Percentiles rank a stretch among this genome's conserved stretches.
These are phyloP conservation scores for Volvox africanus DNA, from an alignment of 139 green algal genomes.

Conservation along the genomic window DNA sequence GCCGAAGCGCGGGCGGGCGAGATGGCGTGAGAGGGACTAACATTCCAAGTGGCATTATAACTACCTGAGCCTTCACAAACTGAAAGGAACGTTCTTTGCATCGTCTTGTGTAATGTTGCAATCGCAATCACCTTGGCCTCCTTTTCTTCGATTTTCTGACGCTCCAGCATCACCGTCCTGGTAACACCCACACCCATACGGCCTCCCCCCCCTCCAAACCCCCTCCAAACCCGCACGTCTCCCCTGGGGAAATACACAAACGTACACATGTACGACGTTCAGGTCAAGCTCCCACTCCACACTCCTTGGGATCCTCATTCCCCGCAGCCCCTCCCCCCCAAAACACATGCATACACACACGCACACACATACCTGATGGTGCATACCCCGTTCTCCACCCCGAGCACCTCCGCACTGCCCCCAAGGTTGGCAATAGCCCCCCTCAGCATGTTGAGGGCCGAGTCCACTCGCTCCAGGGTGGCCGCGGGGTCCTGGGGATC, in stretches of 20 bases:
- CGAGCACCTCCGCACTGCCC: slow-evolving; percentile 81
- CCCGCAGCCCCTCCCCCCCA: neutral
- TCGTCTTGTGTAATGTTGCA: no score
- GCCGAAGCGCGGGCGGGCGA: no score
- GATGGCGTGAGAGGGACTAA: no score
- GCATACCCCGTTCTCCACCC: slow-evolving; percentile 67
- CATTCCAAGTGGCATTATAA: no score
- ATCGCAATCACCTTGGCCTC: no score
- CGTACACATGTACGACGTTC: neutral
- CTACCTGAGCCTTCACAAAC: no score
- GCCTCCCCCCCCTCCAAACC: no score
- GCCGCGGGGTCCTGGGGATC: slow-evolving; percentile 68
- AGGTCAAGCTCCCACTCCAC: neutral
- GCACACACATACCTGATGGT: slow-evolving; percentile 54
- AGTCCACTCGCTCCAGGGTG: slow-evolving; percentile 74
- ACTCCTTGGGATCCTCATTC: neutral
- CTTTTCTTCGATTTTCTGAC: no score
- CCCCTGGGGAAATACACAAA: neutral
- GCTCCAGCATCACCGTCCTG: no score
- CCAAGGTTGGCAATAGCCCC: slow-evolving; percentile 83
- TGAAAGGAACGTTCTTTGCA: no score
- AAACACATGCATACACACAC: neutral
- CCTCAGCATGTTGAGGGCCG: slow-evolving; percentile 88
- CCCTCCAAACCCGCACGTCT: neutral
- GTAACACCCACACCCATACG: no score